Evolutionary conservation across 2,329 filamentous ascomycete species (phyloP), one percentile per base, ranked within the genome.

Genomic region (Pseudogymnoascus sp.): DNA sequence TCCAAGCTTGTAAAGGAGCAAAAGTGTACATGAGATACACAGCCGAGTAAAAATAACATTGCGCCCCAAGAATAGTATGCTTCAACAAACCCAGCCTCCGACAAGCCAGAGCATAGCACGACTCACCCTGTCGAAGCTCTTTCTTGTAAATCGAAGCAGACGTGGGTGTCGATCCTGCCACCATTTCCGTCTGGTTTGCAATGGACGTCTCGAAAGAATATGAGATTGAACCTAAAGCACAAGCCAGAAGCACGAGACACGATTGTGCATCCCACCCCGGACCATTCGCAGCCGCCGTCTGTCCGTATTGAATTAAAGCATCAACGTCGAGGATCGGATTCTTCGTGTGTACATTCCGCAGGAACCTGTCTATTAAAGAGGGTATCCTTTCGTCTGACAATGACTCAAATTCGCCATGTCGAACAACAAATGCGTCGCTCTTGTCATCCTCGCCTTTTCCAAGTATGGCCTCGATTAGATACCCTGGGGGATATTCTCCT

Each of bases 1-100:
- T 68, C 75, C 75, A 78, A 12, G 75, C 70, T 59, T 72, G 63
- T n/a, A 76, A 62, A 29, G 76, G 73, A n/a, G 73, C 71, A 7
- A 79, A 65, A 1, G 71, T 75, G 64, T 77, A 77, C 76, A 78
- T 77, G 21, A 74, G 67, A 64, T 74, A 75, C 3, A 77, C 76
- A 67, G 75, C 76, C 5, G 75, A 74, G 60, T 75, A 72, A 62
- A 77, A 77, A 62, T 74, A 70, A 57, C 75, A 77, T 42, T 78
- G 76, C 5, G 72, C 70, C 4, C 71, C 70, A 5, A 76, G 61
- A 18, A 78, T 67, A 23, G 70, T 68, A 57, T 69, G 66, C 39
- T 68, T 65, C 16, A 74, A 64, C 6, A 68, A 60, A 7, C 73
- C 74, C 18, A 75, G 61, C 2, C 73, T 65, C 29, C 71, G 67